Base-by-base conservation (phyloP, 495 filamentous ascomycete genomes). In the Cercophora sp. region DNA sequence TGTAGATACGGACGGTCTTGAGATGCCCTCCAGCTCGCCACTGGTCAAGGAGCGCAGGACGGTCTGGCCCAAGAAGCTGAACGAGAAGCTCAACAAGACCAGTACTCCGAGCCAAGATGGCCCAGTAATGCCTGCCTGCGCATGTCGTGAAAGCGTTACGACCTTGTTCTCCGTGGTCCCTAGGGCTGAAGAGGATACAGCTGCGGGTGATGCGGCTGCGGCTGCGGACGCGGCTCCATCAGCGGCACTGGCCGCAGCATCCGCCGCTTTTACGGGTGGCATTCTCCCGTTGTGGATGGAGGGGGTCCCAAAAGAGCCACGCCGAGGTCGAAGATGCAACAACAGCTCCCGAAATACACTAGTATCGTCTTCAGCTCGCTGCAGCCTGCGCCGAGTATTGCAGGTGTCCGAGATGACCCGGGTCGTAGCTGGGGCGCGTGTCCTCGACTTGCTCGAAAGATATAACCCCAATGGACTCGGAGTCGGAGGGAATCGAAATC, bases 11-110 rank as follows among this genome's bases (percentile, higher is more conserved):
- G 83, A 54, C 26, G 74, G 77, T 53, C 83, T 79, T 62, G 79
- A 81, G 48, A 91, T 80, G 27, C 63, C 61, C 0, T 77, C 78
- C 20, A 93, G 68, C 55, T 90, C 83, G 15, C 73, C 76, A 9
- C 67, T 48, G 4, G 70, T 71, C 42, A 76, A 70, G 2, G 70
- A 60, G 20, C 79, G 70, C 2, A 78, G 68, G 13, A 85, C 45
- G 13, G 79, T 75, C 56, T 84, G 83, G 1, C 84, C 70, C 2
- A 80, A 43, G 0, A 78, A 73, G 54, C 79, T 82, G 19, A 88
- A 48, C 18, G 68, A 62, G 39, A 91, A 70, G 68, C 82, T 92
- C 51, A 85, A 64, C 11, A 84, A 39, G 9, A 85, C n/a, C n/a
- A n/a, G n/a, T n/a, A n/a, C n/a, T n/a, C n/a, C n/a, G n/a, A n/a